These are phyloP conservation scores for Pseudocohnilembus persalinus DNA, from an alignment of 169 alveolate species.

Conservation along the genomic window DNA sequence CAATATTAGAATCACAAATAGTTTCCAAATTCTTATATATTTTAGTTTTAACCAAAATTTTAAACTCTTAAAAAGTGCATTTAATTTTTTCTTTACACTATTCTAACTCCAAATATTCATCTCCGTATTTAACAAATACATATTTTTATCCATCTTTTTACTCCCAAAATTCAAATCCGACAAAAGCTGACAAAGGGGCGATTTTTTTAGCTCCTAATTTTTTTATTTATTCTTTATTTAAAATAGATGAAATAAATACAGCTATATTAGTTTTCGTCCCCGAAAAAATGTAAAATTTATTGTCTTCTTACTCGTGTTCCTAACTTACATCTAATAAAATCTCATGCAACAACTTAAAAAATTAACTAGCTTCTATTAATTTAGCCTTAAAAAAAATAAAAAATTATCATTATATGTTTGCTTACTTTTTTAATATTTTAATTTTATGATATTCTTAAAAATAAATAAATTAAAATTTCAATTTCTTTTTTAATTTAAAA, in stretches of 20 bases:
- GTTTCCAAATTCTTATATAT: neutral
- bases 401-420: no score
- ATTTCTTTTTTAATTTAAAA: no score
- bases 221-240: conserved; percentile 8
- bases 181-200: conserved; percentile 17
- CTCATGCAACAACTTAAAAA: neutral
- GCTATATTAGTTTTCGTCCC: conserved; percentile 29
- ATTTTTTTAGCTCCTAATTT: conserved; percentile 15
- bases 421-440: no score
- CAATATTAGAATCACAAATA: neutral
- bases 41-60: conserved; percentile 17
- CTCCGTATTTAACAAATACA: conserved; percentile 2
- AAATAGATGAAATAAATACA: conserved; percentile 7
- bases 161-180: conserved; percentile 19
- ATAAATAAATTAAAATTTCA: no score
- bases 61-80: conserved; percentile 20
- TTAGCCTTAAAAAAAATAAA: conserved; percentile 1
- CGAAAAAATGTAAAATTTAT: conserved; percentile 15
- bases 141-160: neutral
- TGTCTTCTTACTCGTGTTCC: neutral
- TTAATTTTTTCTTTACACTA: neutral
- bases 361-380: conserved; percentile 5
- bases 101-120: conserved; percentile 7
- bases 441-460: no score
- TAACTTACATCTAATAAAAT: neutral